These are phyloP conservation scores for Naematelia aurantialba DNA, from an alignment of 768 basidiomycete genomes.

Conservation along the genomic window DNA sequence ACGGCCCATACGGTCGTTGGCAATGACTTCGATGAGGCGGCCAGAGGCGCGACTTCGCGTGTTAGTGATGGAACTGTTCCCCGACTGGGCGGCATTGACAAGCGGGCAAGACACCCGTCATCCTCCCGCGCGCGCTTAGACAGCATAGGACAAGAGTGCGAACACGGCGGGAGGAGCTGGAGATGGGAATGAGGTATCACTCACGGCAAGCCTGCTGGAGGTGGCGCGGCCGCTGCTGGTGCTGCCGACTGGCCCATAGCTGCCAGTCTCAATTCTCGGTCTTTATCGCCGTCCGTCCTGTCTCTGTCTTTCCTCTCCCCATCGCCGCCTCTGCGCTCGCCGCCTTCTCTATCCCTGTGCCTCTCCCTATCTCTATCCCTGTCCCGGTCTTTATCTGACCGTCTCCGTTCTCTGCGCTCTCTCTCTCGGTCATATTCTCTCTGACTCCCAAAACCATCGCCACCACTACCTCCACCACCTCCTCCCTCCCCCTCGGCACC, in stretches of 20 bases:
- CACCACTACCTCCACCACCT: not conserved
- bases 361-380: too few relatives aligned
- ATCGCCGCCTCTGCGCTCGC: too few relatives aligned
- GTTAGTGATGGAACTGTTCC: too few relatives aligned
- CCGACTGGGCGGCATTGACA: not conserved
- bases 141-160: too few relatives aligned
- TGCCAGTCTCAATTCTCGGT: constrained; percentile 19
- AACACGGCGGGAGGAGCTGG: not conserved
- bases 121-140: too few relatives aligned
- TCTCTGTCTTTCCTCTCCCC: too few relatives aligned
- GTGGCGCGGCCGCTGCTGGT: constrained; percentile 14
- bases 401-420: constrained; percentile 1
- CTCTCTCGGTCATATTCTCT: constrained; percentile 16
- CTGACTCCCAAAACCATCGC: constrained; percentile 11
- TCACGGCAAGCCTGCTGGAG: constrained; percentile 16
- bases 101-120: too few relatives aligned
- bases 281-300: constrained; percentile 17
- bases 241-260: constrained; percentile 21
- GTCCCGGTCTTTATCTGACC: not conserved
- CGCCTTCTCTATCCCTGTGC: too few relatives aligned
- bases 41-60: constrained; percentile 9
- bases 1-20: constrained; percentile 89
- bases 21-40: constrained; percentile 65
- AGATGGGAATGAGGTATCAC: not conserved
- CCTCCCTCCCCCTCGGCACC: constrained; percentile 20